Conservation (phyloP, 768 basidiomycete species). For the Tephrocybe sp. region DNA sequence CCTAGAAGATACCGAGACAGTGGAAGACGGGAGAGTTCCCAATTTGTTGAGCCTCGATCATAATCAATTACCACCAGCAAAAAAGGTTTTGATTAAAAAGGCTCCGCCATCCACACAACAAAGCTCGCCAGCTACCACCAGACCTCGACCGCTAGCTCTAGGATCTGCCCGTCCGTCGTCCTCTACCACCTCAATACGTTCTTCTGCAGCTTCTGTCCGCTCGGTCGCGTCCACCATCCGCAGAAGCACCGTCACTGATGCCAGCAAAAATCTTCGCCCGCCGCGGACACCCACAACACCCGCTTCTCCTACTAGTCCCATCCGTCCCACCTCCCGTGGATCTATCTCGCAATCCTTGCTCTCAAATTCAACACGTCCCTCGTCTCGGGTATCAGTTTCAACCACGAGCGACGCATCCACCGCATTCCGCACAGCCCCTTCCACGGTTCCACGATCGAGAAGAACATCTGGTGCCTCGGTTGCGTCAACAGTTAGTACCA, state of each 20-base stretch:
- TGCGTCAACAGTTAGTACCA: conserved; percentile 17
- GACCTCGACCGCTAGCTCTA: neutral
- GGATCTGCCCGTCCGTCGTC: conserved; percentile 22
- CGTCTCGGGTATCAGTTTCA: conserved; percentile 10
- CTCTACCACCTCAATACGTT: conserved; percentile 32
- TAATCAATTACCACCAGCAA: conserved; percentile 6
- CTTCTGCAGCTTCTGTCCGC: conserved; percentile 18
- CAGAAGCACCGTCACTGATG: conserved; percentile 17
- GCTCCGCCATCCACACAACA: conserved; percentile 6
- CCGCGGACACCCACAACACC: conserved; percentile 8
- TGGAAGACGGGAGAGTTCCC: neutral
- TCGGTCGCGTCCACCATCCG: conserved; percentile 30
- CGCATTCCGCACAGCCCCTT: conserved; percentile 44
- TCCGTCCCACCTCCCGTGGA: conserved; percentile 21
- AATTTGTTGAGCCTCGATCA: conserved; percentile 12
- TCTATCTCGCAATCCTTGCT: conserved; percentile 9
- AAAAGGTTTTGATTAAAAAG: conserved; percentile 14
- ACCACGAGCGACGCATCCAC: conserved; percentile 13
- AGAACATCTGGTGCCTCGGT: conserved; percentile 30
- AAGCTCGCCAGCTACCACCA: neutral
- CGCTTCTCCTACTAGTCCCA: conserved; percentile 11
- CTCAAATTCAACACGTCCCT: conserved; percentile 12
- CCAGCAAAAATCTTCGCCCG: conserved; percentile 3
- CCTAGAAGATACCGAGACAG: conserved; percentile 1
- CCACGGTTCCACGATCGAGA: conserved; percentile 25